Evolutionary conservation across 768 basidiomycete species (phyloP).

Genomic region (Hortiboletus campestris): DNA sequence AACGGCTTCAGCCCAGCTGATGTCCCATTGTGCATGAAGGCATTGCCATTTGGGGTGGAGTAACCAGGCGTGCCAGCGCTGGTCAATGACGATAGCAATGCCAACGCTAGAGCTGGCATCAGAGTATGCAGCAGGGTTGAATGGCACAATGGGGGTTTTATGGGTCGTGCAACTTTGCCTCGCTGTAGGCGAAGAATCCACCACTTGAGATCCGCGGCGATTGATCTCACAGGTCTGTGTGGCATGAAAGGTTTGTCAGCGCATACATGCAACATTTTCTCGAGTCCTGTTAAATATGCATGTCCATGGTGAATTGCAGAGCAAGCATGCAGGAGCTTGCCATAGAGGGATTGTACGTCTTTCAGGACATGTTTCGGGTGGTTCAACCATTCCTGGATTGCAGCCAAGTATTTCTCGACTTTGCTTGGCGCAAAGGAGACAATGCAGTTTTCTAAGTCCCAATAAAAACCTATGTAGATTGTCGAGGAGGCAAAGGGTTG

Average conservation of each 20-base stretch:
- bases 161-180: not conserved
- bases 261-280: constrained; percentile 34
- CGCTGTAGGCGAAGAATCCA: not conserved
- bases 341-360: constrained; percentile 2
- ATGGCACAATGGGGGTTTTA: not conserved
- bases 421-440: constrained; percentile 32
- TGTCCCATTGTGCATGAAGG: not conserved
- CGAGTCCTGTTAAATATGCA: constrained; percentile 41
- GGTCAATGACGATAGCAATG: not conserved
- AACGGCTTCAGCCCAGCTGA: not conserved
- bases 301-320: constrained; percentile 27
- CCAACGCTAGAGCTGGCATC: constrained; percentile 10
- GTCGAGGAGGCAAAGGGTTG: constrained; percentile 5
- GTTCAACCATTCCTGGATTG: not conserved
- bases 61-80: not conserved
- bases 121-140: not conserved
- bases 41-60: not conserved
- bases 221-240: not conserved
- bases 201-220: not conserved
- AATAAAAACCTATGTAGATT: constrained; percentile 33
- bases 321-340: constrained; percentile 12
- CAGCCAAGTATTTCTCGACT: not conserved
- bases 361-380: not conserved
- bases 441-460: constrained; percentile 26
- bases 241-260: constrained; percentile 33